Conservation (phyloP, 805 yeast species). For the Jamesozyma rosinii region DNA sequence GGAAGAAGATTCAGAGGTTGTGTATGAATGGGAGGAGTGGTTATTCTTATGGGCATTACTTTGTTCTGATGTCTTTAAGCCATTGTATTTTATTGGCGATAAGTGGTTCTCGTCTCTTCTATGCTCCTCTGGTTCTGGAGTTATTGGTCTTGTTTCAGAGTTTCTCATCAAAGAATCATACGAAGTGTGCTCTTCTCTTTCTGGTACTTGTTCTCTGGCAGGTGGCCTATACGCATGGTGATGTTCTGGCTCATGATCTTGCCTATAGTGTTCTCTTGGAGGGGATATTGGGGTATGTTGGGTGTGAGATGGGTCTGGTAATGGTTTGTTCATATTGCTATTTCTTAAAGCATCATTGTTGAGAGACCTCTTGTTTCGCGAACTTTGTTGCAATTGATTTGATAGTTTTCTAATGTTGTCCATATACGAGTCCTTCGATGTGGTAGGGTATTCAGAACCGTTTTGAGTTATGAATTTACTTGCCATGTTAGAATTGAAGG, state of each 20-base stretch:
- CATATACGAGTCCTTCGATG: slow-evolving; percentile 7
- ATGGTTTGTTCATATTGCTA: neutral
- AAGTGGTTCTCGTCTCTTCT: neutral
- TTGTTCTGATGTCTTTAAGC: neutral
- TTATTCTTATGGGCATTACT: neutral
- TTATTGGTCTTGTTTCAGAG: slow-evolving; percentile 3
- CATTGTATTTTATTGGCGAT: neutral
- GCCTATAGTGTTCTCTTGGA: neutral
- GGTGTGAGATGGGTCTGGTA: neutral
- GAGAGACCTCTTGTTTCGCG: neutral
- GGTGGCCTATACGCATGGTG: neutral
- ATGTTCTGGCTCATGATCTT: neutral
- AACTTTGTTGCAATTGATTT: slow-evolving; percentile 17
- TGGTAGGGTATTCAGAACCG: neutral
- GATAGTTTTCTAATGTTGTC: slow-evolving; percentile 26
- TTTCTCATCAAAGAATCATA: slow-evolving; percentile 1
- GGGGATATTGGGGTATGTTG: neutral
- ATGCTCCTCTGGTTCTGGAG: neutral
- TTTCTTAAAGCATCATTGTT: neutral
- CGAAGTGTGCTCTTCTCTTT: neutral
- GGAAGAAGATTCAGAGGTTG: slow-evolving; percentile 24
- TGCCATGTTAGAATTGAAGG: neutral
- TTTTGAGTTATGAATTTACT: neutral
- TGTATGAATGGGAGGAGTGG: slow-evolving; percentile 3
- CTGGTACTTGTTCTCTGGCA: neutral